Evolutionary conservation across 192 early-diverging fungal genomes (phyloP), one percentile per base, ranked within the genome.

Genomic region (Funneliformis geosporum): DNA sequence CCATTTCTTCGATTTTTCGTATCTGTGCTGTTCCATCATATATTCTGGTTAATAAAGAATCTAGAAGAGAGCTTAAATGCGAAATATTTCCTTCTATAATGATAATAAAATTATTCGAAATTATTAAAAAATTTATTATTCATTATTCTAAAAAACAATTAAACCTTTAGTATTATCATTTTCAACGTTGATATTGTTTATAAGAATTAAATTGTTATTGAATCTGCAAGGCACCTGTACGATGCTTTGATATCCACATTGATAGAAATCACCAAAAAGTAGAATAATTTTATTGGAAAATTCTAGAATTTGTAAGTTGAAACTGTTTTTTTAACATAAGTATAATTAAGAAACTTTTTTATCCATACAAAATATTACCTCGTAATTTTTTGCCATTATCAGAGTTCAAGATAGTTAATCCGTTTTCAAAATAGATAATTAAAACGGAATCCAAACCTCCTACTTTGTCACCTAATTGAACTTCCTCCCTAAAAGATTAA

Each of bases 1-100:
- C 67, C 38, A 69, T 69, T n/a, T 69, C 67, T 69, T 69, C 38
- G 8, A 43, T 42, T 69, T 69, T 69, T n/a, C 67, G 33, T 69
- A 39, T 69, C 9, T 43, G 67, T n/a, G 67, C 67, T 23, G 39
- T 69, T 39, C 67, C 67, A 9, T 69, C 67, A 69, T 69, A 42
- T 18, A 69, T 42, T 42, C 67, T 69, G 21, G 28, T 69, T 39
- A 14, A 38, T n/a, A 69, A 9, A 69, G 67, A 69, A 69, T 69
- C 67, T 18, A 69, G 28, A n/a, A 69, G 67, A 23, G 67, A 69
- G 39, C 39, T 69, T 9, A 69, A 40, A 39, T 69, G 67, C 5
- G 67, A 33, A 69, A 40, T 8, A 42, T 55, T 55, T 4, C 18
- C 50, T 55, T 55, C 50, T 55, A 55, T 21, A 6, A 21, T 7